Evolutionary conservation across 768 basidiomycete genomes (phyloP).

Genomic region (Mycena chlorophos): DNA sequence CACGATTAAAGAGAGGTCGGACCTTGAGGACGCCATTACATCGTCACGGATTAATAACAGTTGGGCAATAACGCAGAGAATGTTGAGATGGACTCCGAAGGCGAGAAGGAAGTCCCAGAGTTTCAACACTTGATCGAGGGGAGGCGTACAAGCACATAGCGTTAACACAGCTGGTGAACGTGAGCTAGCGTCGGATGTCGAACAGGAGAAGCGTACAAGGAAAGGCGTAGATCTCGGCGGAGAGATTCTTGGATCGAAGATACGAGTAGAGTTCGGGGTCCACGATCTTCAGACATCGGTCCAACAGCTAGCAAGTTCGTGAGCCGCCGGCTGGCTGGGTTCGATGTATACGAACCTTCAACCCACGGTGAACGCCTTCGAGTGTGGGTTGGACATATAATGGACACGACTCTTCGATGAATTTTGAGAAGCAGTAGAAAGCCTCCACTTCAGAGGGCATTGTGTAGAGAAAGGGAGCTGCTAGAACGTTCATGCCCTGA

Average conservation of each 20-base stretch:
- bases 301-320: conserved; percentile 65
- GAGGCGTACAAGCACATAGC: conserved; percentile 94
- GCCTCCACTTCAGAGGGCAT: conserved; percentile 99
- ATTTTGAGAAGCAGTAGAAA: conserved; percentile 93
- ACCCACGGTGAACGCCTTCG: conserved; percentile 91
- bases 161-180: conserved; percentile 77
- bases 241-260: conserved; percentile 86
- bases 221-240: conserved; percentile 96
- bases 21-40: conserved; percentile 88
- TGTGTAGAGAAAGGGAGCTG: conserved; percentile 95
- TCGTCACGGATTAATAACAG: conserved; percentile 86
- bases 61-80: conserved; percentile 96
- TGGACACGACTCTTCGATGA: conserved; percentile 93
- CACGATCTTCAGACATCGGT: conserved; percentile 87
- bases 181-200: conserved; percentile 3
- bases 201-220: conserved; percentile 63
- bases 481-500: conserved; percentile 98
- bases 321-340: background rate
- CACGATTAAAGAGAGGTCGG: conserved; percentile 19
- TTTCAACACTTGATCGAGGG: conserved; percentile 89
- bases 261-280: conserved; percentile 83
- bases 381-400: conserved; percentile 96
- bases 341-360: conserved; percentile 63
- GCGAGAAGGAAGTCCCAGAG: conserved; percentile 98
- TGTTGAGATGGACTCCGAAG: conserved; percentile 96